phyloP scores from a whole-genome alignment of 2,329 filamentous ascomycete genomes.

The Chaetomiaceae sp. region DNA sequence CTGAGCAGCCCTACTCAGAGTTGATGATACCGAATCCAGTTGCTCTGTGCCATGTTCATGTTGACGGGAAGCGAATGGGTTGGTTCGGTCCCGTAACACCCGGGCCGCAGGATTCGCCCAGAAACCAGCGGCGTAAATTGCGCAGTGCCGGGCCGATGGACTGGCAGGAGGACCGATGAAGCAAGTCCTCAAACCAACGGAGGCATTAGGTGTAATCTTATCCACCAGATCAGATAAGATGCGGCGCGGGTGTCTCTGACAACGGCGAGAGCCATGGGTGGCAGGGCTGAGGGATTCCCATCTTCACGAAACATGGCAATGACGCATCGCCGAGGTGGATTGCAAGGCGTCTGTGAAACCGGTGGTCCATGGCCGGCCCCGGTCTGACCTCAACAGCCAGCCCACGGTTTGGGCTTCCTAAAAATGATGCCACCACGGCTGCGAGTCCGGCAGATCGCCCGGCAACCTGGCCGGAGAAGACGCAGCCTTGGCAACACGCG shows the following conservation, averaged over 20 bases:
- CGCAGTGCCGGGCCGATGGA: slow-evolving; percentile 2
- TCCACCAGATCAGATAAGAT: slow-evolving; percentile 2
- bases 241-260: slow-evolving; percentile 7
- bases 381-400: slow-evolving; percentile 1
- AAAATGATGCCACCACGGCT: slow-evolving; percentile 1
- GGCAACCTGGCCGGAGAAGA: slow-evolving; percentile 6
- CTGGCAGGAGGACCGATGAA: slow-evolving; percentile 8
- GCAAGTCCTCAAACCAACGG: slow-evolving; percentile 15
- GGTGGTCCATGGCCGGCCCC: too few relatives aligned
- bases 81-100: slow-evolving; percentile 9
- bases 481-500: slow-evolving; percentile 11
- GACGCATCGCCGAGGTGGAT: background rate
- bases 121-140: background rate
- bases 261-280: too few relatives aligned
- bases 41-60: background rate
- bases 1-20: background rate
- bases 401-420: slow-evolving; percentile 4
- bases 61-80: background rate
- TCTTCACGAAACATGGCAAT: background rate
- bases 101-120: background rate
- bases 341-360: background rate
- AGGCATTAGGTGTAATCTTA: background rate
- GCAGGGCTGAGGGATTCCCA: background rate
- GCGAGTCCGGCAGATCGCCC: slow-evolving; percentile 5
- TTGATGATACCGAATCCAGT: background rate